phyloP scores from a whole-genome alignment of 805 yeast species.

The Schwanniomyces vanrijiae region DNA sequence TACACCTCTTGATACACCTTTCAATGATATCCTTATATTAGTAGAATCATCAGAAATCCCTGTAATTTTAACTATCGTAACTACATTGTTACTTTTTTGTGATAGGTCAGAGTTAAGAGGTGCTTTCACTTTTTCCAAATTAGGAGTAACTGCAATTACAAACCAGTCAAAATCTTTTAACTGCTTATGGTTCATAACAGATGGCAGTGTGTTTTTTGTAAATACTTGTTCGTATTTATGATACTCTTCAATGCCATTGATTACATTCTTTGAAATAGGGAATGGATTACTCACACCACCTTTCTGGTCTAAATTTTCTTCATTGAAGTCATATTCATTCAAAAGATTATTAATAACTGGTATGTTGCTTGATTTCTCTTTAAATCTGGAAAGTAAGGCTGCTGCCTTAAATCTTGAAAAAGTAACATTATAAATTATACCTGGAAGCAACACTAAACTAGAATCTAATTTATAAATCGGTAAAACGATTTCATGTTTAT shows the following conservation, averaged over 20 bases:
- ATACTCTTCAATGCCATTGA: constrained; percentile 28
- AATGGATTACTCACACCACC: constrained; percentile 13
- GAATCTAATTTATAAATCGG: constrained; percentile 44
- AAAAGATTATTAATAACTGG: constrained; percentile 31
- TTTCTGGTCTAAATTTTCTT: constrained; percentile 14
- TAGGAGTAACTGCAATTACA: constrained; percentile 36
- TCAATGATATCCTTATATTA: constrained; percentile 46
- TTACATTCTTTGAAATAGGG: constrained; percentile 29
- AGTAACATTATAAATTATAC: constrained; percentile 59
- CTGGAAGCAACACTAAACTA: constrained; percentile 55
- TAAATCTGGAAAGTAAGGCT: constrained; percentile 44
- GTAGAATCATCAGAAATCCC: constrained; percentile 47
- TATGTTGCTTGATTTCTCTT: constrained; percentile 24
- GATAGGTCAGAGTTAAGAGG: constrained; percentile 11
- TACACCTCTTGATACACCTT: constrained; percentile 48
- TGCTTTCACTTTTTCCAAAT: constrained; percentile 28
- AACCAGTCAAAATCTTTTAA: constrained; percentile 34
- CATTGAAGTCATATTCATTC: constrained; percentile 34
- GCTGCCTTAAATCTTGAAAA: constrained; percentile 49
- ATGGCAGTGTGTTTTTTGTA: constrained; percentile 1
- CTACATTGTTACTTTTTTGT: constrained; percentile 17
- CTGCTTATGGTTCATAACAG: not conserved
- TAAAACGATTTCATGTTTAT: constrained; percentile 24
- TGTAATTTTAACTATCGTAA: constrained; percentile 47
- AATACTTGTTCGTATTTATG: constrained; percentile 13